Base-by-base conservation (phyloP, 2,329 filamentous ascomycete genomes). In the Fusarium brachygibbosum region DNA sequence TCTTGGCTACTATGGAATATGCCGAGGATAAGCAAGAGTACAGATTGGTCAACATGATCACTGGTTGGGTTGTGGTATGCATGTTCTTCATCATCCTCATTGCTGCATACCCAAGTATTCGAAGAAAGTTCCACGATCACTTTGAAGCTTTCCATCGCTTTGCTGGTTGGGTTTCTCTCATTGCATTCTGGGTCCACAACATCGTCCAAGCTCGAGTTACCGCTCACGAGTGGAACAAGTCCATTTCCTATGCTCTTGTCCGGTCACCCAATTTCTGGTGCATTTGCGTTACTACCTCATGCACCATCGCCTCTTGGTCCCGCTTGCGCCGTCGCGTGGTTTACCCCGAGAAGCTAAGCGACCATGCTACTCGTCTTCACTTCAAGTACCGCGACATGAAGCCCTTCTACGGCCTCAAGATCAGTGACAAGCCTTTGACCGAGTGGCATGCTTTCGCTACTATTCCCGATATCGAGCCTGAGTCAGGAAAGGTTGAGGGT, bases 321-420 rank as follows among this genome's bases (percentile, higher is more conserved):
- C 37, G 60, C 10, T 9, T 63, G 3, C 60, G 60, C 6, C 50
- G 60, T 12, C 32, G 50, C 3, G 42, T 23, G 3, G 60, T 63
- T 9, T 63, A 63, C 3, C 60, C 60, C 2, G 58, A 63, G 37
- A 63, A 63, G 37, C 3, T 63, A 7, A 63, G 60, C 6, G 58
- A 63, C 10, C 60, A 63, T 5, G 58, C 60, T 2, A 63, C 60
- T 8, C 60, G 60, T 5, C 58, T 63, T 5, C 60, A 63, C 49
- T 63, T 63, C 58, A 63, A 63, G 12, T 63, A 63, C n/a, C 29
- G 60, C 16, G 58, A 58, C 3, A 63, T 63, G 60, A 63, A 63
- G 6, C 60, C 60, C 0, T 63, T 63, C 21, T 63, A 63, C 7
- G 60, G 60, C 1, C 58, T 63, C n/a, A 63, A 63, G n/a, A 63